phyloP scores from a whole-genome alignment of 1,139 yeast genomes.

The Wickerhamomyces sp. region DNA sequence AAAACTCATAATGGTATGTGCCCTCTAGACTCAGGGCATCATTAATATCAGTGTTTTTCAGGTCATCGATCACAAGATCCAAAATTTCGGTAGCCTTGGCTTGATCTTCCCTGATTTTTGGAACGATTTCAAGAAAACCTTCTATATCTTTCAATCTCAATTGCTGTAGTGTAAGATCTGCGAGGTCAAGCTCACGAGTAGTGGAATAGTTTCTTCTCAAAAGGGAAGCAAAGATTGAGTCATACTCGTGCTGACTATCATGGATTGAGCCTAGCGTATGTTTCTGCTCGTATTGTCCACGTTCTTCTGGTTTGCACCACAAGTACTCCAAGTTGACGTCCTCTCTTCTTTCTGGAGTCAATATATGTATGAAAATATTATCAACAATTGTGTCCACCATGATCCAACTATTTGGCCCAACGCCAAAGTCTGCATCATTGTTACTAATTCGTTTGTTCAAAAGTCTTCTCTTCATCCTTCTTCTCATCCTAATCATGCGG shows the following conservation, averaged over 20 bases:
- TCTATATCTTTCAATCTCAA: conserved; percentile 10
- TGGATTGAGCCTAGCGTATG: background rate
- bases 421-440: conserved; percentile 52
- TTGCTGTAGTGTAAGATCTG: conserved; percentile 8
- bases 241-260: conserved; percentile 24
- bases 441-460: conserved; percentile 46
- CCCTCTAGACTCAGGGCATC: conserved; percentile 10
- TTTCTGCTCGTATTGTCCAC: conserved; percentile 24
- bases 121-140: conserved; percentile 4
- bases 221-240: conserved; percentile 46
- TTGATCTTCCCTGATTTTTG: conserved; percentile 7
- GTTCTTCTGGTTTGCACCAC: conserved; percentile 45
- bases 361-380: conserved; percentile 61
- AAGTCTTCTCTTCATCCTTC: conserved; percentile 57
- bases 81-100: conserved; percentile 8
- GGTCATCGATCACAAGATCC: conserved; percentile 8
- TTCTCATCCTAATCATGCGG: conserved; percentile 50
- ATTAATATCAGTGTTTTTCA: conserved; percentile 15
- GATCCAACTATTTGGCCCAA: conserved; percentile 66
- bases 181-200: conserved; percentile 5
- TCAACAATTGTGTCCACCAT: conserved; percentile 65
- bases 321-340: conserved; percentile 66
- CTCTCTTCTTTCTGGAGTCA: conserved; percentile 63
- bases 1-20: conserved; percentile 15
- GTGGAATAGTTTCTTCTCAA: conserved; percentile 35